phyloP scores from a whole-genome alignment of 306 rosid genomes.

The Quercus agrifolia region DNA sequence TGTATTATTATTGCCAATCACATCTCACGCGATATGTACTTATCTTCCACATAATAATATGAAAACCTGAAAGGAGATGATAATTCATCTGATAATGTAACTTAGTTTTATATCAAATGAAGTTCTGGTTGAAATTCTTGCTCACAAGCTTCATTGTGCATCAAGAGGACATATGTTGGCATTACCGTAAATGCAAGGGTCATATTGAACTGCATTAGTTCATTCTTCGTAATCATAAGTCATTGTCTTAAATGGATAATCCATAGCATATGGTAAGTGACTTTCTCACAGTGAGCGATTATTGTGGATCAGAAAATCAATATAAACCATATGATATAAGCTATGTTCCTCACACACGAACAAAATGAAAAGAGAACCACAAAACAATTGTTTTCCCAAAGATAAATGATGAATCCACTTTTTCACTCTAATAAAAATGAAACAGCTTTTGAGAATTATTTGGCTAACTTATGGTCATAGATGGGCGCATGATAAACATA shows the following conservation, averaged over 20 bases:
- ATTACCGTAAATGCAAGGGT: not conserved
- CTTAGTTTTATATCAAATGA: not conserved
- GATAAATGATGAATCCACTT: not conserved
- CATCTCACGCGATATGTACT: not conserved
- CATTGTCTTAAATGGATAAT: not conserved
- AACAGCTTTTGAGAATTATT: not conserved
- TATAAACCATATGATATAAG: not conserved
- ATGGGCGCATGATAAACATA: not conserved
- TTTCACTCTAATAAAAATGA: too few relatives aligned
- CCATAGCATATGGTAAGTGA: not conserved
- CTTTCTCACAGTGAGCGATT: not conserved
- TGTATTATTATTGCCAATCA: not conserved
- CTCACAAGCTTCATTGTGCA: not conserved
- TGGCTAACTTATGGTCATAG: not conserved
- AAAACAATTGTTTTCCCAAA: not conserved
- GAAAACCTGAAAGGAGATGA: not conserved
- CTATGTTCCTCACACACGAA: not conserved
- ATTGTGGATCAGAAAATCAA: not conserved
- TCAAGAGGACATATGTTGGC: not conserved
- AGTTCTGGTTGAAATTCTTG: not conserved
- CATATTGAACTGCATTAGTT: not conserved
- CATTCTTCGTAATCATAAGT: not conserved
- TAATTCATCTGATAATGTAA: not conserved
- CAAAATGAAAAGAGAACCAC: not conserved
- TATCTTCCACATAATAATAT: not conserved